Base-by-base conservation (phyloP, 2,329 filamentous ascomycete genomes). In the Periconia digitata region DNA sequence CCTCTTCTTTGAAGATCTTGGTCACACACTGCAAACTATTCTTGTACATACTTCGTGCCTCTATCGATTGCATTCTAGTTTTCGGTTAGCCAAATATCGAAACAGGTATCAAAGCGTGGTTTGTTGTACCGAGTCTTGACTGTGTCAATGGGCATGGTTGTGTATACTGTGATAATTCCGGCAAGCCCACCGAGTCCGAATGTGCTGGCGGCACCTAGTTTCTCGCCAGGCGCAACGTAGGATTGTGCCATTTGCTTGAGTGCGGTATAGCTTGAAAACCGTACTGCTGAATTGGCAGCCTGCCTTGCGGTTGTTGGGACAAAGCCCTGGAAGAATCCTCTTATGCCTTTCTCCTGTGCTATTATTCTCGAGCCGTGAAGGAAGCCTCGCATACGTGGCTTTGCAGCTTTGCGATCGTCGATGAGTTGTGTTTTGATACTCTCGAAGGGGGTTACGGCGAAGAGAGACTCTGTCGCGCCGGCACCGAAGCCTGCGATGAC, bases 381-480 rank as follows among this genome's bases (percentile, higher is more conserved):
- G 75, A 99, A 96, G 21, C 94, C 94, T 52, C 85, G 84, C 84
- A 99, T 86, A 15, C 92, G 85, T 27, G 94, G 94, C 32, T 90
- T 89, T 22, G 84, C 79, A 3, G 83, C 81, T 77, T 99, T 99
- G 62, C 89, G 87, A 73, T 99, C 94, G 69, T 99, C 94, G 67
- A 99, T 97, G 82, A 99, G 77, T 60, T 95, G 95, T 43, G 94
- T 99, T 79, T 99, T 99, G 74, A 99, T 96, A 64, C 90, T 95
- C 76, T 99, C 94, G 50, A 95, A 96, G 0, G 94, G 94, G 27
- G 94, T 99, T 27, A 99, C 94, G 10, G 94, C 94, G 3, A 99
- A 76, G 43, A 96, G 75, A 3, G 89, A 95, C 76, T 99, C 94
- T 2, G 92, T 97, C 43, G 95, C 89, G 47, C 94, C 94, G 8